Evolutionary conservation across 2,329 filamentous ascomycete genomes (phyloP), one percentile per base, ranked within the genome.

Genomic region (Fusarium oligoseptatum): DNA sequence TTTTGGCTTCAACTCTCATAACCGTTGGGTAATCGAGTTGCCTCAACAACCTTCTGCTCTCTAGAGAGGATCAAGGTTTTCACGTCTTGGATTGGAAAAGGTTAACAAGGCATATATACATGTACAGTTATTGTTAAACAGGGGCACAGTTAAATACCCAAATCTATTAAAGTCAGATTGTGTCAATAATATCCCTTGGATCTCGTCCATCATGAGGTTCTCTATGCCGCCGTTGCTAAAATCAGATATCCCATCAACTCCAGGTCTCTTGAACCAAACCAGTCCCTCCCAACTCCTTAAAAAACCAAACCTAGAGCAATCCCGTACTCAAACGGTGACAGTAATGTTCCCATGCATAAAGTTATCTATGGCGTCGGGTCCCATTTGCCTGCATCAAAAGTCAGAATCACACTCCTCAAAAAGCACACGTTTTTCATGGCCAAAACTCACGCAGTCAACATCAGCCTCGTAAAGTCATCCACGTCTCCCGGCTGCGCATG

Each of bases 391-490:
- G 56, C 34, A 45, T 24, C 36, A 15, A 17, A 15, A 8, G 60
- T 68, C 15, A 70, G 66, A 61, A 66, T 20, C 22, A 41, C 11
- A 22, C 20, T 36, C n/a, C 20, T 7, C n/a, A 39, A 32, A 15
- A 36, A 24, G 32, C 32, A 34, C 32, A 37, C 34, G n/a, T 27
- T 15, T 32, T 20, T 22, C 22, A 29, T 50, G 43, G 22, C 8
- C 14, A 48, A 50, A 17, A 82, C 83, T 79, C 71, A 85, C 83
- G 80, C 74, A 11, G 81, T 84, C 52, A 85, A 70, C 73, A 85
- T 80, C 12, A 84, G 24, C 67, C 70, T 81, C 20, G 84, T 82
- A 75, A 85, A 85, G 5, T 85, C 83, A 32, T 85, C 84, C 24
- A 84, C 61, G 37, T 85, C 84, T 2, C 82, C 80, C 0, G 83